Base-by-base conservation (phyloP, 192 early-diverging fungal genomes). In the Backusella psychrophila region DNA sequence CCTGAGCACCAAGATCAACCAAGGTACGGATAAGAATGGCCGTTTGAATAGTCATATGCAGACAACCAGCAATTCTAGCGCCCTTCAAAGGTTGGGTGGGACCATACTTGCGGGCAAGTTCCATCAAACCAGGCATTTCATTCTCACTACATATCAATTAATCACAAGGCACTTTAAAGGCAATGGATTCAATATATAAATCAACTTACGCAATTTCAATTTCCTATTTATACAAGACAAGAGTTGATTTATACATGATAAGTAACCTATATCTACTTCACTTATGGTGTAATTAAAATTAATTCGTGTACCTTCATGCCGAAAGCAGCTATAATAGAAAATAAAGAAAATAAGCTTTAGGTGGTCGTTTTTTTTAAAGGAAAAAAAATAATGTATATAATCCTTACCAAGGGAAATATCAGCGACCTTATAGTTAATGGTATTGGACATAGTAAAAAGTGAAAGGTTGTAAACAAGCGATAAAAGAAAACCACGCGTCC, bases 1-100 rank as follows among this genome's bases (percentile, higher is more conserved):
- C 95, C 85, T 98, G 93, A 71, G 97, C 97, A 82, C 97, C 97
- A 75, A 99, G 91, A 79, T 89, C 90, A 72, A 91, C 91, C 71
- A 99, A 90, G 73, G 97, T 98, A 91, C 98, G 96, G 88, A 98
- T 99, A 76, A 99, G 91, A 77, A 98, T 96, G 69, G 96, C 97
- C 46, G 96, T 97, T 91, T 99, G 96, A 86, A 99, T 95, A 84
- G 96, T 99, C 97, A 99, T 99, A 90, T 99, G 96, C 81, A 99
- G 89, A 86, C 96, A 99, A 39, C 97, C 97, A 75, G 94, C 94
- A 78, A 99, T 95, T 80, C 97, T 94, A 73, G 97, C 94, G 85
- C 96, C 97, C 84, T 91, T 90, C 80, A 99, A 92, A 75, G 96
- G 92, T 88, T 98, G 91, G 70, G 83, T 70, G 70, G 94, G 89